Evolutionary conservation across 1,139 yeast species (phyloP), one percentile per base, ranked within the genome.

Genomic region (Yamadazyma blattariae): DNA sequence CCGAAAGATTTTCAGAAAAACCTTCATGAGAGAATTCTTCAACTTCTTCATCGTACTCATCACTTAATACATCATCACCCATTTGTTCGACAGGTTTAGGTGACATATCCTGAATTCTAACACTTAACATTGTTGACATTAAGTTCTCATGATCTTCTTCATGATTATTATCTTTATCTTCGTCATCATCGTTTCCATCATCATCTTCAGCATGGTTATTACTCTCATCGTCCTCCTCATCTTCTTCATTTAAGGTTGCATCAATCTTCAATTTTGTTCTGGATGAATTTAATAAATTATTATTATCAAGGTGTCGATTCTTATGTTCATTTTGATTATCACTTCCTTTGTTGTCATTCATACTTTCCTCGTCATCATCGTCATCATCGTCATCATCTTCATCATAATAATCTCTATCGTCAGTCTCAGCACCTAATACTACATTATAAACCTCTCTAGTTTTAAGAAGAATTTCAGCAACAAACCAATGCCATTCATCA

Each of bases 401-500:
- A 8, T 44, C 38, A 4, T 27, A 33, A 16, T 35, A 33, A 18
- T 32, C 36, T 17, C 27, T 15, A 21, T 32, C 37, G 18, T 35
- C 38, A 18, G 35, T 20, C 12, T 48, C 52, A 6, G 56, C 54
- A 1, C 77, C 77, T 24, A 70, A 51, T 0, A 71, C 73, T 7
- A 65, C 74, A 44, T 70, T 71, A 38, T 71, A 71, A 20, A 69
- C 59, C 40, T 70, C 75, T 39, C 77, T 52, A 0, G 76, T 71
- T 38, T 67, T 67, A 36, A 68, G 53, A 26, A 71, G 51, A 6
- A 66, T 55, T 11, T 68, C 74, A 36, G 59, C 58, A 4, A 70
- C 71, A 52, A 67, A 70, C 74, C 73, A 66, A 25, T 59, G 67
- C 77, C 77, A 71, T 21, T 54, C 61, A 4, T 59, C 57, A 0